Base-by-base conservation (phyloP, 805 yeast species). In the Sporopachydermia lactativora region DNA sequence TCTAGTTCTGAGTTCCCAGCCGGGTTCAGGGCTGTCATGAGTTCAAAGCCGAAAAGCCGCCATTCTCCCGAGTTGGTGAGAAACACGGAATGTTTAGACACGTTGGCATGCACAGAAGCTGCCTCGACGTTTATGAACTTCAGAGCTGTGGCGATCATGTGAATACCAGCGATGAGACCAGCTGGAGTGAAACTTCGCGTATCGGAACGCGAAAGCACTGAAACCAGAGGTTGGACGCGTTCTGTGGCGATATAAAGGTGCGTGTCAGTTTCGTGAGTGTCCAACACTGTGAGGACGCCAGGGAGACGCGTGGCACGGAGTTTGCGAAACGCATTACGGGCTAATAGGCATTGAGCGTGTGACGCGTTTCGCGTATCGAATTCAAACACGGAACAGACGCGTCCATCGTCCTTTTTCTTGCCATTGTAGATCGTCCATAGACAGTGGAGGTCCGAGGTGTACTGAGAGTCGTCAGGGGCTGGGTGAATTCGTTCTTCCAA, bases 11-110 rank as follows among this genome's bases (percentile, higher is more conserved):
- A 49, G 15, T 68, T 67, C 15, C 68, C 67, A 45, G 65, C 76
- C 3, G 70, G 61, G n/a, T n/a, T n/a, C 36, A 70, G 53, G 41
- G 64, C 70, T 2, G 79, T 67, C 28, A 75, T 58, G 1, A 78
- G 56, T 56, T 88, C 96, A 50, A 86, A 75, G 1, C 95, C 95
- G 43, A 81, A 81, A 18, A 88, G 54, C 44, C 75, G 78, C 89
- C 95, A 84, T 52, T 81, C 94, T 11, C 96, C 95, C 13, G 65
- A 52, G 19, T 66, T 70, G 41, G 72, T 79, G 13, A 83, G 75
- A 53, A 62, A 86, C 1, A 88, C 68, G 1, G 81, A 71, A 35
- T 70, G 64, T 15, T 60, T 48, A 43, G 71, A 66, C 8, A 84
- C 47, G 44, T 75, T 74, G 4, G 86, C 89, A 51, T 82, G 80